Conservation (phyloP, 2,329 filamentous ascomycete genomes). For the Fusarium duplospermum region DNA sequence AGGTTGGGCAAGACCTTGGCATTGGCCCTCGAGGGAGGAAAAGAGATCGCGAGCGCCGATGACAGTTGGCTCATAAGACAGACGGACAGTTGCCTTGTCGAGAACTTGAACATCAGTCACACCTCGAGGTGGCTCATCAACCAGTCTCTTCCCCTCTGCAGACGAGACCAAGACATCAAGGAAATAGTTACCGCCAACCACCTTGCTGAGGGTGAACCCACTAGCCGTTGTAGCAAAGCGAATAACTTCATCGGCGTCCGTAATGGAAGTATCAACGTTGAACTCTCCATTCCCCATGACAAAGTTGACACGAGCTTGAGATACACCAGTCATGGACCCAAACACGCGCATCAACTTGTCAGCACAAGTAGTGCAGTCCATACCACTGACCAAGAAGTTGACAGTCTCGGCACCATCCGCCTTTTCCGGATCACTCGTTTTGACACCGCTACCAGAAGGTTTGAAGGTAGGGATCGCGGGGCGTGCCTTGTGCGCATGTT, state of each 20-base stretch:
- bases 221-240: conserved; percentile 42
- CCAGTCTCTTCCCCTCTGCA: conserved; percentile 22
- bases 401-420: background rate
- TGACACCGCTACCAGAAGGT: background rate
- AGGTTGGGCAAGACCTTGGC: conserved; percentile 46
- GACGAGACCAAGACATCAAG: conserved; percentile 45
- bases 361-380: conserved; percentile 52
- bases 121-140: conserved; percentile 38
- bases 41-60: conserved; percentile 49
- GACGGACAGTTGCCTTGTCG: conserved; percentile 47
- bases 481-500: background rate
- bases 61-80: conserved; percentile 50
- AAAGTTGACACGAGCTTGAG: conserved; percentile 51
- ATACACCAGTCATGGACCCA: conserved; percentile 43
- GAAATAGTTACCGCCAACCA: conserved; percentile 42
- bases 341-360: conserved; percentile 50
- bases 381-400: background rate
- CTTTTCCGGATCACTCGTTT: background rate
- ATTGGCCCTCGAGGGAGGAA: conserved; percentile 22
- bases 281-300: conserved; percentile 53
- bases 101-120: conserved; percentile 42
- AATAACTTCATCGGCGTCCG: conserved; percentile 44
- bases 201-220: conserved; percentile 45
- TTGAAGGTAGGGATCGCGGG: background rate
- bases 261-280: conserved; percentile 39